Percentiles rank a stretch among this genome's conserved stretches.
Evolutionary conservation across 148 eudicot genomes (phyloP).

Genomic region (Arctostaphylos glauca): DNA sequence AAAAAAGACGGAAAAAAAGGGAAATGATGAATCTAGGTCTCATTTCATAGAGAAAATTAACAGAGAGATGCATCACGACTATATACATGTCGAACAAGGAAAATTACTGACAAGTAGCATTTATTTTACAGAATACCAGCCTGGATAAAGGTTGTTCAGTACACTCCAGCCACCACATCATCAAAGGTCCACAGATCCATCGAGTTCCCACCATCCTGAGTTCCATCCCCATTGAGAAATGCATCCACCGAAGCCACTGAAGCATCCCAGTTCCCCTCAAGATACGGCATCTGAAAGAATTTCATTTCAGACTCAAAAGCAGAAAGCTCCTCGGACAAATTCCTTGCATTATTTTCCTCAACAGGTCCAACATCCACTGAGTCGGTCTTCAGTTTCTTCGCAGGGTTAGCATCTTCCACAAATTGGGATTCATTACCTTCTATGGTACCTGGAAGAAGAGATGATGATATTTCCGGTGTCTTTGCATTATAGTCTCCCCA

Average conservation of each 20-base stretch:
- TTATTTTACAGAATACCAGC: slow-evolving; percentile 46
- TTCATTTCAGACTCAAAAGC: slow-evolving; percentile 73
- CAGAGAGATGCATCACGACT: too few species aligned
- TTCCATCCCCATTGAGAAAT: slow-evolving; percentile 51
- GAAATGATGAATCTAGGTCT: slow-evolving; percentile 3
- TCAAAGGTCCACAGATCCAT: slow-evolving; percentile 70
- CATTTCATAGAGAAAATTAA: too few species aligned
- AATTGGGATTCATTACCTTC: slow-evolving; percentile 42
- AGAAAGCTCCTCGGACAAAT: slow-evolving; percentile 39
- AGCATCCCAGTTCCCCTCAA: slow-evolving; percentile 74
- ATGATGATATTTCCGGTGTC: slow-evolving; percentile 83
- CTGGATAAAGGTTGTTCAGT: slow-evolving; percentile 34
- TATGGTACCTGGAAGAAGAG: slow-evolving; percentile 54
- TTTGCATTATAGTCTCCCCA: slow-evolving; percentile 62
- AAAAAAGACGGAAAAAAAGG: slow-evolving; percentile 24
- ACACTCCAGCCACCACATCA: slow-evolving; percentile 47
- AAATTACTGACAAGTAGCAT: slow-evolving; percentile 48
- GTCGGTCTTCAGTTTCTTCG: slow-evolving; percentile 54
- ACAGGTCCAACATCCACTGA: slow-evolving; percentile 30
- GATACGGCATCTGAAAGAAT: slow-evolving; percentile 47
- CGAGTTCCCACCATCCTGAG: slow-evolving; percentile 46
- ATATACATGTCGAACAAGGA: not conserved
- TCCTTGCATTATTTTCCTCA: slow-evolving; percentile 30
- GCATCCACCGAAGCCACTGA: slow-evolving; percentile 54
- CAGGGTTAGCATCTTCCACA: slow-evolving; percentile 41